Evolutionary conservation across 768 basidiomycete genomes (phyloP), one percentile per base, ranked within the genome.

Genomic region (Suillus discolor): DNA sequence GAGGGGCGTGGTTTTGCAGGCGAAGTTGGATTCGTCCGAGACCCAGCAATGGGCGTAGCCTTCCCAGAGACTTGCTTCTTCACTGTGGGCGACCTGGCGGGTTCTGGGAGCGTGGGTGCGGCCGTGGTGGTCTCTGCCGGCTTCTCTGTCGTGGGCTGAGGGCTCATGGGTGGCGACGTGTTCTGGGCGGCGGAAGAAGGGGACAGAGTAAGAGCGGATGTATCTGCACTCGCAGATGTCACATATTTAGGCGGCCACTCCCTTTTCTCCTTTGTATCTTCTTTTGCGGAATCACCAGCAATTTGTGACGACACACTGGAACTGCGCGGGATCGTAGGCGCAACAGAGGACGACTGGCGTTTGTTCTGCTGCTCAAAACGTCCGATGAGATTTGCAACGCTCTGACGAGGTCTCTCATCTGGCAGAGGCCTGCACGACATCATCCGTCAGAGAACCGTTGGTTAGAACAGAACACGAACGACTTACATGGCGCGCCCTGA

Each of bases 381-480:
- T 61, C 93, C 93, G 72, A 95, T 95, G 79, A 95, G 89, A 74
- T 94, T 95, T 68, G 93, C 93, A 57, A 95, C 93, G 71, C 90
- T 92, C 75, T 86, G 87, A 66, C 93, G 90, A 59, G 93, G 92
- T 73, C 90, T 86, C 80, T 95, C 93, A 83, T 94, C 93, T 77
- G 93, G 92, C 68, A 93, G 79, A 63, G 91, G 90, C 93, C 92
- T 94, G 73, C 68, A 70, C 68, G 45, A 45, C 41, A 62, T 31
- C 49, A 49, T 18, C 34, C 8, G 65, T 77, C 51, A 71, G 68
- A 57, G 39, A 45, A 65, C 59, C 25, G 49, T 28, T 69, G 67
- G 64, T 60, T 39, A 23, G 25, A 15, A 28, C 39, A 23, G 45
- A 53, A 38, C 31, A 63, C 31, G 45, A 23, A 57, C 18, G 25